phyloP scores from a whole-genome alignment of 495 filamentous ascomycete species.

The Thermothielavioides terrestris region DNA sequence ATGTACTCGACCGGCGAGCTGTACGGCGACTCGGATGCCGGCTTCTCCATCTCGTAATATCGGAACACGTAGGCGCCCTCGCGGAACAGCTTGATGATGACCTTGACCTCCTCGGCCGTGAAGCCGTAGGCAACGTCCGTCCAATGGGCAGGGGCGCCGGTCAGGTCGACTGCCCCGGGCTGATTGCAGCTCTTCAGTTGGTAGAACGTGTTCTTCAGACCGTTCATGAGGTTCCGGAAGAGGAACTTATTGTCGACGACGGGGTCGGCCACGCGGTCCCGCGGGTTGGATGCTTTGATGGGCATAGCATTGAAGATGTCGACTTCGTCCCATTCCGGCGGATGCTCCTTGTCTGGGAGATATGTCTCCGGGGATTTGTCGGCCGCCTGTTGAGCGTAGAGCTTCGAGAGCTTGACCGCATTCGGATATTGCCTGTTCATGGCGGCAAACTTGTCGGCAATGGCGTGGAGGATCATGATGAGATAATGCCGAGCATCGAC shows the following conservation, averaged over 20 bases:
- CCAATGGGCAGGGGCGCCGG: conserved; percentile 82
- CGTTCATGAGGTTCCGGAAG: conserved; percentile 97
- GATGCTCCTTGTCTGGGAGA: conserved; percentile 67
- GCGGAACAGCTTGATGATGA: conserved; percentile 94
- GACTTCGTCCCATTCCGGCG: conserved; percentile 92
- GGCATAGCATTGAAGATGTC: conserved; percentile 96
- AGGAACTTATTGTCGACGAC: conserved; percentile 98
- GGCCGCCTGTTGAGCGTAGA: conserved; percentile 54
- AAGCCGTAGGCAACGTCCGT: conserved; percentile 93
- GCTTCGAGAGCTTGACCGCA: conserved; percentile 79
- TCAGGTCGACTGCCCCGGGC: conserved; percentile 58
- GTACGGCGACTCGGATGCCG: conserved; percentile 62
- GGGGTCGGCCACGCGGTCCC: conserved; percentile 83
- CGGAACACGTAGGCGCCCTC: conserved; percentile 93
- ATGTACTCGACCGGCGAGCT: conserved; percentile 79
- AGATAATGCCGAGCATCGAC: conserved; percentile 89
- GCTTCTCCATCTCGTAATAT: conserved; percentile 86
- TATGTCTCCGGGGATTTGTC: conserved; percentile 70
- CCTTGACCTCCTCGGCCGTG: conserved; percentile 91
- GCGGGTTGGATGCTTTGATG: conserved; percentile 88
- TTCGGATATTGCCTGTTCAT: conserved; percentile 97
- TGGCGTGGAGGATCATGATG: conserved; percentile 95
- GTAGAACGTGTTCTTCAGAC: conserved; percentile 93
- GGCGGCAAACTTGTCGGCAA: conserved; percentile 93
- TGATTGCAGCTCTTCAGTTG: conserved; percentile 83